Conservation (phyloP, 345 rosid species). For the Kandelia obovata region DNA sequence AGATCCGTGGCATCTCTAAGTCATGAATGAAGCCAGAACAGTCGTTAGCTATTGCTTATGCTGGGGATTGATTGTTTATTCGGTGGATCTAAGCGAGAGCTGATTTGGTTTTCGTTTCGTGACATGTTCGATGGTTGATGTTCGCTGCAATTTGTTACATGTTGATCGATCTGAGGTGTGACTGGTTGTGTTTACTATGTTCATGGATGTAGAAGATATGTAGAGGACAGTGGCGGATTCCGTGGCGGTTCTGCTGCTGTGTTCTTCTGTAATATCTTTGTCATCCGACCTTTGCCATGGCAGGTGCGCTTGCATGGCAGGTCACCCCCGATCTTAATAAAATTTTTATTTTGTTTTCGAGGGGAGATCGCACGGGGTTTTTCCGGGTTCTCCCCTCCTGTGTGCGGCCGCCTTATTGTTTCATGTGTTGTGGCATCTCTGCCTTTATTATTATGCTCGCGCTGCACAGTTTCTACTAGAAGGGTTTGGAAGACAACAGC, state of each 20-base stretch:
- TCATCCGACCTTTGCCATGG: conserved; percentile 85
- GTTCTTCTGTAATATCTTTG: conserved; percentile 49
- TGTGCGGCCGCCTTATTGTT: neutral
- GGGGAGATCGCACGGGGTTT: conserved; percentile 87
- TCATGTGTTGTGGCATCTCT: neutral
- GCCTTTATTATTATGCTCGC: neutral
- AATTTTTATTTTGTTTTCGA: conserved; percentile 36
- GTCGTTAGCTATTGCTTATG: too few species aligned
- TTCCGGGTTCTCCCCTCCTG: conserved; percentile 72
- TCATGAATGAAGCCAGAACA: too few species aligned
- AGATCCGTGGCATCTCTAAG: too few species aligned
- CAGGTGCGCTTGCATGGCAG: conserved; percentile 98
- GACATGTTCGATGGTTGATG: too few species aligned
- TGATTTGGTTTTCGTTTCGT: too few species aligned
- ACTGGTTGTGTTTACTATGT: neutral
- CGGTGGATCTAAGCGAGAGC: too few species aligned
- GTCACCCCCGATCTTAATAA: conserved; percentile 52
- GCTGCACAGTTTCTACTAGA: neutral
- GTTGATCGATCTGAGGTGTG: neutral
- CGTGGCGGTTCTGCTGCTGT: conserved; percentile 8
- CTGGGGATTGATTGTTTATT: too few species aligned
- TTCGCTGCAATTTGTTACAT: too few species aligned
- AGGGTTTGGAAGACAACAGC: too few species aligned
- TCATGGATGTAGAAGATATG: conserved; percentile 45
- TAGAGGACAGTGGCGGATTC: conserved; percentile 29